Conservation (phyloP, 345 rosid genomes). For the Salix udensis region DNA sequence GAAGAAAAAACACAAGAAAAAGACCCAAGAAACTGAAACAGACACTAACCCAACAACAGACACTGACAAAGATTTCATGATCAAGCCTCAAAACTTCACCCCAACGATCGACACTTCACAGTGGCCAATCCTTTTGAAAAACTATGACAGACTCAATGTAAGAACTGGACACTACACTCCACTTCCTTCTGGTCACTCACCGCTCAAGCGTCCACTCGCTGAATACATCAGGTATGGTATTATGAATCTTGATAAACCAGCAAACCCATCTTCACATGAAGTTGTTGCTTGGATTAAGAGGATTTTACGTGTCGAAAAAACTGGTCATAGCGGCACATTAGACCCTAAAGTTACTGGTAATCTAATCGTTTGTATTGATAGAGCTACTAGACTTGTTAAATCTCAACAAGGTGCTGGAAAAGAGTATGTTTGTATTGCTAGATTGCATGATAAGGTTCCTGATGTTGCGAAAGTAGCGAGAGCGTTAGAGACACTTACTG, state of each 20-base stretch:
- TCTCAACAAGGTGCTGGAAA: constrained; percentile 98
- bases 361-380: constrained; percentile 81
- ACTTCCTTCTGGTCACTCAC: constrained; percentile 73
- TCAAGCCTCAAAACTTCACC: constrained; percentile 77
- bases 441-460: constrained; percentile 77
- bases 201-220: constrained; percentile 78
- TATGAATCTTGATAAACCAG: constrained; percentile 85
- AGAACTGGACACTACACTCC: constrained; percentile 99
- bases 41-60: constrained; percentile 59
- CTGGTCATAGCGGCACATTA: constrained; percentile 92
- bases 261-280: constrained; percentile 95
- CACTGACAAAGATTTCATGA: constrained; percentile 65
- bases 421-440: constrained; percentile 91
- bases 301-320: constrained; percentile 81
- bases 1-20: constrained; percentile 58
- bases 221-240: constrained; percentile 85
- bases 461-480: constrained; percentile 84
- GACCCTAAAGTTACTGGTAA: constrained; percentile 97
- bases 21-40: constrained; percentile 35
- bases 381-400: constrained; percentile 93
- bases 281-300: constrained; percentile 99
- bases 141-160: constrained; percentile 86
- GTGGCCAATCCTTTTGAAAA: constrained; percentile 91
- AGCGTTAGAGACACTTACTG: constrained; percentile 82
- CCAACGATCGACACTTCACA: constrained; percentile 78